A percentile compares a stretch with the other conserved stretches of the same genome.
Conservation (phyloP, 768 basidiomycete genomes). For the Pleurotus sapidus region DNA sequence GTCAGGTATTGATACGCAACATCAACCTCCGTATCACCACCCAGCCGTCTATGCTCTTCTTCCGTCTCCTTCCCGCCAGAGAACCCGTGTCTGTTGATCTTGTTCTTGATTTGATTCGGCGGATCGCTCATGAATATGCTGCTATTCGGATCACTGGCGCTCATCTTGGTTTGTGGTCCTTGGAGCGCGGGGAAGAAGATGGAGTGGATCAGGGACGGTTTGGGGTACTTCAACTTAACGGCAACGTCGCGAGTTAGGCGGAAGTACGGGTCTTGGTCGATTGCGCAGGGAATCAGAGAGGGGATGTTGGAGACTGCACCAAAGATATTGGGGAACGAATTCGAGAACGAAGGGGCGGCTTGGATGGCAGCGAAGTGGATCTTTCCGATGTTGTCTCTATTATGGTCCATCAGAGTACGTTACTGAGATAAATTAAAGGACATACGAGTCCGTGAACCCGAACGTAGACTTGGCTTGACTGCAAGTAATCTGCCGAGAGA, state of each 20-base stretch:
- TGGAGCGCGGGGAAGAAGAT: slow-evolving; percentile 99
- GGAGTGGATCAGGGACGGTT: slow-evolving; percentile 88
- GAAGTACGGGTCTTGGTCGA: slow-evolving; percentile 98
- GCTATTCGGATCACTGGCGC: slow-evolving; percentile 89
- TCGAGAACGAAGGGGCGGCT: slow-evolving; percentile 94
- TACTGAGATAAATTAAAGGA: neutral
- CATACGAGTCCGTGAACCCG: slow-evolving; percentile 94
- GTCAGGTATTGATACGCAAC: slow-evolving; percentile 92
- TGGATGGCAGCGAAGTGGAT: slow-evolving; percentile 95
- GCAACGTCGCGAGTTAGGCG: slow-evolving; percentile 96
- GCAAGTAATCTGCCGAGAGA: slow-evolving; percentile 90
- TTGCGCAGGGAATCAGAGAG: slow-evolving; percentile 95
- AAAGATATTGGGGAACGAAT: slow-evolving; percentile 98
- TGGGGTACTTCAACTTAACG: slow-evolving; percentile 90
- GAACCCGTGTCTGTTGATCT: slow-evolving; percentile 95
- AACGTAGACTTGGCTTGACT: slow-evolving; percentile 95
- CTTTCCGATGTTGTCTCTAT: slow-evolving; percentile 96
- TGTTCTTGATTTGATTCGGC: slow-evolving; percentile 92
- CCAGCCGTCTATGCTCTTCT: slow-evolving; percentile 86
- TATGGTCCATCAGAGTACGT: neutral
- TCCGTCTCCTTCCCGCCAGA: slow-evolving; percentile 95
- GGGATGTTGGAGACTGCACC: slow-evolving; percentile 81
- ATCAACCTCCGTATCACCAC: slow-evolving; percentile 94
- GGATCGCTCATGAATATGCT: slow-evolving; percentile 97
- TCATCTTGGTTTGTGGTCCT: slow-evolving; percentile 99